Evolutionary conservation across 352 stramenopile genomes (phyloP), one percentile per base, ranked within the genome.

Genomic region (Blastocystis sp.): DNA sequence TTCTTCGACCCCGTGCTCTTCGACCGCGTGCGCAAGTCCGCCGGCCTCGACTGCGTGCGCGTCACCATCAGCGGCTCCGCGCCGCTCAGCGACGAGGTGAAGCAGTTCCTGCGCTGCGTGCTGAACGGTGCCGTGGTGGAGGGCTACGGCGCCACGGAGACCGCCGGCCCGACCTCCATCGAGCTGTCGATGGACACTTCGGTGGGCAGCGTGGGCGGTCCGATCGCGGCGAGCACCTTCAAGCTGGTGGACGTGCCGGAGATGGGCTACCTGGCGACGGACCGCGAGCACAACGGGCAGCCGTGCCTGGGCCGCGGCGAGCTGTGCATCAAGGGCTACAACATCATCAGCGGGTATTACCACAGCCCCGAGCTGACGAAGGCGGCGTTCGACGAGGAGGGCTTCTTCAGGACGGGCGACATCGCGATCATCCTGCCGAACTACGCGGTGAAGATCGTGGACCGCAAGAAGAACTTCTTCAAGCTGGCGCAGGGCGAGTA

Each of bases 1-100:
- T 76, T 98, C 3, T 98, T 95, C 93, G 96, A 98, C 91, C 90
- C 91, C 19, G 90, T 98, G 42, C 92, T 98, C 78, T 98, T 98
- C 90, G 92, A 93, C 65, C 97, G 97, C 90, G 93, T 98, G 82
- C 94, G 95, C 48, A 92, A 91, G 54, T 92, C 94, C 11, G 90
- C 98, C 19, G 96, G 96, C 24, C 89, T 96, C 28, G 94, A 95
- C 62, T 91, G 93, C 17, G 91, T 97, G 66, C 91, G 94, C 6
- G 74, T 97, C 6, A 95, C 98, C 89, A 91, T 98, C 9, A 97
- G 92, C 65, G 96, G 95, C 34, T 97, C 94, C 0, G 95, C 96
- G 11, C 95, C 95, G 0, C 90, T 98, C 45, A 93, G 94, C n/a
- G 90, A 92, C 48, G 94, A 95, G 28, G 94, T 98, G 28, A 97